A percentile compares a stretch with the other conserved stretches of the same genome.
Conservation (phyloP, 202 grass and related monocot species). For the Elaeis oleifera region DNA sequence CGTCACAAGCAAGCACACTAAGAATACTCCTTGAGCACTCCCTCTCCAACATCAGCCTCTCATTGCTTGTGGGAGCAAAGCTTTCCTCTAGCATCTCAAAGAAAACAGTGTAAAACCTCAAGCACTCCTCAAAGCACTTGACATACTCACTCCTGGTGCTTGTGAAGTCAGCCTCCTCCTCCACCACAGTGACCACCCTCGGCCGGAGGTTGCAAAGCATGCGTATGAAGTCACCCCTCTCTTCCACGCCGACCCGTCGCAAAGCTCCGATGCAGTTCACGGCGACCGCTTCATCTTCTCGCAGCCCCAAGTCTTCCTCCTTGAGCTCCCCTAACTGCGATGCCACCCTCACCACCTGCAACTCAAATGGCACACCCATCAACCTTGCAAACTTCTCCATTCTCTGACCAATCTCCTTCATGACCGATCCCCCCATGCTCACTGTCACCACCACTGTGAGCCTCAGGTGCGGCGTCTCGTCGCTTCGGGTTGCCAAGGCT, state of each 20-base stretch:
- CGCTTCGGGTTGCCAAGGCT: constrained; percentile 11
- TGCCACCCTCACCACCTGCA: neutral
- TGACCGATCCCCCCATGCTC: constrained; percentile 1
- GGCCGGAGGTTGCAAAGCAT: neutral
- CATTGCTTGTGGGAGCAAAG: constrained; percentile 13
- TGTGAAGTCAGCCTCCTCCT: constrained; percentile 19
- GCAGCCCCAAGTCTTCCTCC: neutral
- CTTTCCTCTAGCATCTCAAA: constrained; percentile 27
- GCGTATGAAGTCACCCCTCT: constrained; percentile 8
- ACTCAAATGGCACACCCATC: constrained; percentile 20
- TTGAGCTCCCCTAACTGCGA: constrained; percentile 1
- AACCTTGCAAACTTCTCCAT: constrained; percentile 22
- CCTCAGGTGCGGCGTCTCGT: constrained; percentile 9
- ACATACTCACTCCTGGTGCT: constrained; percentile 1
- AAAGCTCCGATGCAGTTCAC: constrained; percentile 18
- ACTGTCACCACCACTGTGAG: constrained; percentile 7
- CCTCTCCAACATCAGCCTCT: constrained; percentile 17
- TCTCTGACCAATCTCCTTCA: constrained; percentile 9
- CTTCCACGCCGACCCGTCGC: neutral
- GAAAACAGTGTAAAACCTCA: constrained; percentile 12
- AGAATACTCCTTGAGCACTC: constrained; percentile 11
- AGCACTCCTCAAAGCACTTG: constrained; percentile 17
- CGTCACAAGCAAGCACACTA: neutral
- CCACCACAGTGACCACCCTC: constrained; percentile 13
- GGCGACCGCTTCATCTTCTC: constrained; percentile 8